These are phyloP conservation scores for Carallia brachiata DNA, from an alignment of 345 rosid species.

Conservation along the genomic window DNA sequence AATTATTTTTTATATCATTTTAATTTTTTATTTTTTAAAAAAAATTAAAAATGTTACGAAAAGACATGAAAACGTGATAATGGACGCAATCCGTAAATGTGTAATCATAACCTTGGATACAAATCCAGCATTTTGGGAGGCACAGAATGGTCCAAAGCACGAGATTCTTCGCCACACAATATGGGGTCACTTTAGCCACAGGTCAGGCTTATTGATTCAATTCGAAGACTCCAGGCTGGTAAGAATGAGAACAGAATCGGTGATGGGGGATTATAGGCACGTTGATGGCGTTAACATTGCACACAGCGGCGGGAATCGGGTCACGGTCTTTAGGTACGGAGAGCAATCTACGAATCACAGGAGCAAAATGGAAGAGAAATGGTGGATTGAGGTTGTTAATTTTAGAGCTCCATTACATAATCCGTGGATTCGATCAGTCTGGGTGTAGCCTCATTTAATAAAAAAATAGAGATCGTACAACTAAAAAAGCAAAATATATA, in stretches of 20 bases:
- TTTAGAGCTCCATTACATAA: conserved; percentile 43
- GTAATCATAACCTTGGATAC: conserved; percentile 80
- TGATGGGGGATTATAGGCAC: conserved; percentile 69
- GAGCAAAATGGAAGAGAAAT: conserved; percentile 69
- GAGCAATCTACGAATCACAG: conserved; percentile 85
- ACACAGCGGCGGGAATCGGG: conserved; percentile 61
- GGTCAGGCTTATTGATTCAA: conserved; percentile 76
- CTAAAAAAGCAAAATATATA: too few relatives aligned
- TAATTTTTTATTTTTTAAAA: too few relatives aligned
- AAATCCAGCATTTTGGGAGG: conserved; percentile 63
- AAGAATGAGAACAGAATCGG: conserved; percentile 68
- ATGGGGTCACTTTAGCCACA: conserved; percentile 92
- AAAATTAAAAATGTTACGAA: too few relatives aligned
- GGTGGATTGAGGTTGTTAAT: conserved; percentile 83
- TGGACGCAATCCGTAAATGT: conserved; percentile 39
- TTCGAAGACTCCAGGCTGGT: conserved; percentile 81
- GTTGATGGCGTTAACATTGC: conserved; percentile 80
- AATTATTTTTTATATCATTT: too few relatives aligned
- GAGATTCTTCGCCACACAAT: conserved; percentile 89
- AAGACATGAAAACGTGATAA: too few relatives aligned
- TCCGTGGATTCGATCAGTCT: too few relatives aligned
- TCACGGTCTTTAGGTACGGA: conserved; percentile 71
- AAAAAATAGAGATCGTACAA: too few relatives aligned
- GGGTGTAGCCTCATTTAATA: too few relatives aligned
- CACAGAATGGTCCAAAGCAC: conserved; percentile 68